Evolutionary conservation across 148 eudicot species (phyloP).

Genomic region (Mesembryanthemum crystallinum): DNA sequence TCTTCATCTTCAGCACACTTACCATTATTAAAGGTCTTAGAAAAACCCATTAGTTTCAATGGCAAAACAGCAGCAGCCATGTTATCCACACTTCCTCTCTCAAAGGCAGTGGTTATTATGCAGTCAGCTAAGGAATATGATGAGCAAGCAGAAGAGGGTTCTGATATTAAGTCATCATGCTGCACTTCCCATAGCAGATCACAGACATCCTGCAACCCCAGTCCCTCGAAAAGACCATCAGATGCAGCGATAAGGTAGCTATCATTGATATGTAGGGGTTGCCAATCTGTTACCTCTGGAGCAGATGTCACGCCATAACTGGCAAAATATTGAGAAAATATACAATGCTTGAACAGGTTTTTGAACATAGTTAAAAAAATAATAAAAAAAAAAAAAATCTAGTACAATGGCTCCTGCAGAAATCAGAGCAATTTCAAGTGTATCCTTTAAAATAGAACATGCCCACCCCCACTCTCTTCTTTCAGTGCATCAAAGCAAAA

Average conservation of each 20-base stretch:
- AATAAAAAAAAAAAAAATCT: background rate
- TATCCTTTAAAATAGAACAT: background rate
- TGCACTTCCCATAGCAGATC: conserved; percentile 76
- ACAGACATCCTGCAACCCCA: conserved; percentile 79
- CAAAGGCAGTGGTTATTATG: conserved; percentile 64
- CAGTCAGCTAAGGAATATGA: conserved; percentile 69
- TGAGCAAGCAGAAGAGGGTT: conserved; percentile 51
- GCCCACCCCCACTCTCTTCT: background rate
- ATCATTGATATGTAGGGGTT: conserved; percentile 70
- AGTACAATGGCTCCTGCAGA: background rate
- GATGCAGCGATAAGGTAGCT: conserved; percentile 86
- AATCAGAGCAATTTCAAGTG: background rate
- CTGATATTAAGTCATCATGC: conserved; percentile 37
- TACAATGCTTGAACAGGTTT: background rate
- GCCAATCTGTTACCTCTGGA: conserved; percentile 98
- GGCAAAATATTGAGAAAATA: conserved; percentile 20
- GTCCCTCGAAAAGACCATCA: conserved; percentile 91
- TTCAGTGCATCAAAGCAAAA: background rate
- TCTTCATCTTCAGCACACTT: conserved; percentile 20
- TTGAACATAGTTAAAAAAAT: background rate
- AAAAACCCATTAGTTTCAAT: conserved; percentile 40
- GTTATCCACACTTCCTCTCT: conserved; percentile 79
- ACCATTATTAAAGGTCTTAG: conserved; percentile 26
- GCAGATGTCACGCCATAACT: conserved; percentile 88
- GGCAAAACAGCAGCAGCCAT: conserved; percentile 86